phyloP scores from a whole-genome alignment of 2,329 filamentous ascomycete genomes.

The Diplodia intermedia region DNA sequence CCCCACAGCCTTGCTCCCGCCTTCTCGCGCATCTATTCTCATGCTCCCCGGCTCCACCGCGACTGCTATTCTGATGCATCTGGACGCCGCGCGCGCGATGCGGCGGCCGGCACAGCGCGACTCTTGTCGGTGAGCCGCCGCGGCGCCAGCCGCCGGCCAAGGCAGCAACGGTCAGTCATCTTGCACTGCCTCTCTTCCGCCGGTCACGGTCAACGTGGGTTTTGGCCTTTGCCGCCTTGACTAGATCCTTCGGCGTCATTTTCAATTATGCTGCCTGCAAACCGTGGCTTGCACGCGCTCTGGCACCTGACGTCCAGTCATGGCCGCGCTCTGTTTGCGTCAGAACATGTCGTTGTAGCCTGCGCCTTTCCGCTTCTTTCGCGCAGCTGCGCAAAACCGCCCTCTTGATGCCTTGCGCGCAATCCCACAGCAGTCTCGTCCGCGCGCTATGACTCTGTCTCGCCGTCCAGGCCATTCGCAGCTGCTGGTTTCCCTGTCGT shows the following conservation, averaged over 20 bases:
- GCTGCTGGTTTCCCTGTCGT: not conserved
- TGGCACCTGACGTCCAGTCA: constrained; percentile 25
- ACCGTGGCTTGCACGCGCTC: constrained; percentile 8
- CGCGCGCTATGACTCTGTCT: constrained; percentile 16
- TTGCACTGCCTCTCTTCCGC: constrained; percentile 15
- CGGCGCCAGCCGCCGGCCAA: constrained; percentile 17
- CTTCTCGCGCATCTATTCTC: constrained; percentile 8
- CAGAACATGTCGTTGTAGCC: constrained; percentile 11
- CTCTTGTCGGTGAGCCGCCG: constrained; percentile 2
- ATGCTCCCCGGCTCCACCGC: constrained; percentile 7
- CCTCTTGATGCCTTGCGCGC: constrained; percentile 18
- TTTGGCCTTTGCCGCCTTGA: constrained; percentile 22
- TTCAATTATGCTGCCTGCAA: constrained; percentile 6
- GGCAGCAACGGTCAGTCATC: constrained; percentile 25
- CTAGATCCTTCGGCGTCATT: constrained; percentile 28
- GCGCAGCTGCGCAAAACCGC: constrained; percentile 13
- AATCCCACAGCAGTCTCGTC: not conserved
- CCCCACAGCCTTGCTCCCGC: constrained; percentile 11
- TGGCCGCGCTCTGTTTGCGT: constrained; percentile 16
- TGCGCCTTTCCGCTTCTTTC: constrained; percentile 8
- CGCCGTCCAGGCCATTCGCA: not conserved
- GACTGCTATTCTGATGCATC: constrained; percentile 22
- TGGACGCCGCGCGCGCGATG: not conserved
- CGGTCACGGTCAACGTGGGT: constrained; percentile 7
- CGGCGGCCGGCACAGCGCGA: not conserved